Evolutionary conservation across 2,329 filamentous ascomycete species (phyloP).

Genomic region (Paradendryphiella salina): DNA sequence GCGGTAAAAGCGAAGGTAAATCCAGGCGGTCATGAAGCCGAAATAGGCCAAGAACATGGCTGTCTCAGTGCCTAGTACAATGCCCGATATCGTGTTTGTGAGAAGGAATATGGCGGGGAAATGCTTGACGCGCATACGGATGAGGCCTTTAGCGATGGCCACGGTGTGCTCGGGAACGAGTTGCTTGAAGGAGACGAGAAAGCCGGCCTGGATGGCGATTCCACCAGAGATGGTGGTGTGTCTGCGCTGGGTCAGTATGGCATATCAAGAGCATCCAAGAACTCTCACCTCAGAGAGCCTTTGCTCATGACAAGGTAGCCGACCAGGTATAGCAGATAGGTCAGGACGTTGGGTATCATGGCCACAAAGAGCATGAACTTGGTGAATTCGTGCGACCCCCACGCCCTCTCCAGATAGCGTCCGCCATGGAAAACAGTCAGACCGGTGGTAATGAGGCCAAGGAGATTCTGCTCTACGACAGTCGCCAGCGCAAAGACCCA

Average conservation of each 20-base stretch:
- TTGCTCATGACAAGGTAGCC: slow-evolving; percentile 71
- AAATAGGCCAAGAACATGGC: slow-evolving; percentile 77
- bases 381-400: slow-evolving; percentile 87
- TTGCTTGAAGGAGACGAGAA: slow-evolving; percentile 96
- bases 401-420: slow-evolving; percentile 91
- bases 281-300: slow-evolving; percentile 68
- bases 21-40: slow-evolving; percentile 88
- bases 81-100: slow-evolving; percentile 68
- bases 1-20: slow-evolving; percentile 95
- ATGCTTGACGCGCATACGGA: slow-evolving; percentile 85
- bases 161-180: slow-evolving; percentile 97
- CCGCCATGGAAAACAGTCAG: slow-evolving; percentile 88
- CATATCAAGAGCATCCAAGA: not conserved
- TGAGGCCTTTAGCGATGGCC: slow-evolving; percentile 82
- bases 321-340: slow-evolving; percentile 72
- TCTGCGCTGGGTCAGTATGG: slow-evolving; percentile 32
- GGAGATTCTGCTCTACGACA: slow-evolving; percentile 89
- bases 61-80: slow-evolving; percentile 70
- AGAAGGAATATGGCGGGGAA: slow-evolving; percentile 76
- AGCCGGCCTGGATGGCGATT: slow-evolving; percentile 85
- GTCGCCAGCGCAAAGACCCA: slow-evolving; percentile 90
- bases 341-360: slow-evolving; percentile 77
- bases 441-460: slow-evolving; percentile 77
- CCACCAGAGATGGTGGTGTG: slow-evolving; percentile 87
- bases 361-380: slow-evolving; percentile 82